These are phyloP conservation scores for Benincasa hispida DNA, from an alignment of 306 rosid species.

Conservation along the genomic window DNA sequence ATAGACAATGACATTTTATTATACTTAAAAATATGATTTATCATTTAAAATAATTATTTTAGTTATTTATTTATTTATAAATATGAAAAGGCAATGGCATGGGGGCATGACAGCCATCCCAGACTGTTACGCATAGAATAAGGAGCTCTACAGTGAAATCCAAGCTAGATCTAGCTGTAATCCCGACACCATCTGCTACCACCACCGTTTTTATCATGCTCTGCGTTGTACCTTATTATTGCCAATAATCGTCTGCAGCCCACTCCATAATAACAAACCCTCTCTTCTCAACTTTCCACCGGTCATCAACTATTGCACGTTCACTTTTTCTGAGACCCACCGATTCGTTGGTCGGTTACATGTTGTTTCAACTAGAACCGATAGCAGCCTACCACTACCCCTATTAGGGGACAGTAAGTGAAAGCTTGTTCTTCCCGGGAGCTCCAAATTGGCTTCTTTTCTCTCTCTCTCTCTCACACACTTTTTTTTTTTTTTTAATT, in stretches of 20 bases:
- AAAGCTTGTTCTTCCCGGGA: not conserved
- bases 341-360: not conserved
- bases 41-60: not conserved
- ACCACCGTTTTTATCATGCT: not conserved
- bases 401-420: not conserved
- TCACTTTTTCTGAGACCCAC: not conserved
- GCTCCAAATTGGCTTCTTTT: not conserved
- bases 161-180: slow-evolving; percentile 16
- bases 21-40: no score
- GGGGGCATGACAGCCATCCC: slow-evolving; percentile 5
- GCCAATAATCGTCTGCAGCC: not conserved
- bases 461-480: no score
- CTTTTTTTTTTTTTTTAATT: no score
- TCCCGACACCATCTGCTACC: slow-evolving; percentile 7
- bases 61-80: not conserved
- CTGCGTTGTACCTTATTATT: slow-evolving; percentile 13
- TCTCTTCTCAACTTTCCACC: not conserved
- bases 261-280: not conserved
- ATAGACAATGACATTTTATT: no score
- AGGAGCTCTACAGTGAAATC: slow-evolving; percentile 13
- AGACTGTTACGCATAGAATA: not conserved
- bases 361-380: not conserved
- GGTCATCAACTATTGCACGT: not conserved
- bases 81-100: not conserved
- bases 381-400: not conserved